These are phyloP conservation scores for Phylloporus sp. DNA, from an alignment of 768 basidiomycete species.

Conservation along the genomic window DNA sequence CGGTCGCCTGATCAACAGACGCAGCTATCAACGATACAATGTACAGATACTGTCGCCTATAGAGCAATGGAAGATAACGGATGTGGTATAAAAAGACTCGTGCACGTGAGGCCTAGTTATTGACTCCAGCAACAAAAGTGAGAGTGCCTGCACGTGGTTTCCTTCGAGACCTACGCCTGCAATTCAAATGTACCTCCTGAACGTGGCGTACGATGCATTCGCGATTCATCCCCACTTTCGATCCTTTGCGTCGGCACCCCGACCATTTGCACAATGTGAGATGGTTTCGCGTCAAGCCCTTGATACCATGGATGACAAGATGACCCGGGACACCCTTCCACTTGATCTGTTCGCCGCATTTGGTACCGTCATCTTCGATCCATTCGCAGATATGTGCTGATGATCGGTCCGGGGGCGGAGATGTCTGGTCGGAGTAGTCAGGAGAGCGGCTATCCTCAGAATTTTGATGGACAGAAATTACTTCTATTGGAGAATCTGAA, in stretches of 20 bases:
- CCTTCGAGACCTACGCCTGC: background rate
- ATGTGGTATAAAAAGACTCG: background rate
- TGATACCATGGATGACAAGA: conserved; percentile 1
- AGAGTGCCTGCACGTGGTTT: background rate
- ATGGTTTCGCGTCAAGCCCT: background rate
- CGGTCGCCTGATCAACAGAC: too few species aligned
- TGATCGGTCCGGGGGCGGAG: too few species aligned
- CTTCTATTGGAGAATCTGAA: background rate
- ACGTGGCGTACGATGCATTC: conserved; percentile 6
- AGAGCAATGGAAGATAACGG: background rate
- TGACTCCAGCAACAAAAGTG: background rate
- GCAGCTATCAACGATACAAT: background rate
- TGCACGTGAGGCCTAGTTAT: too few species aligned
- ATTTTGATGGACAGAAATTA: background rate
- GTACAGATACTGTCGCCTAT: background rate
- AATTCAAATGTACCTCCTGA: background rate
- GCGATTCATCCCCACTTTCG: background rate
- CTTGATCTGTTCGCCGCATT: background rate
- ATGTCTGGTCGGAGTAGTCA: too few species aligned
- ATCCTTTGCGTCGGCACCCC: background rate
- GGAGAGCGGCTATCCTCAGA: background rate
- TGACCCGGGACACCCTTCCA: background rate
- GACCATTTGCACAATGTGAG: background rate
- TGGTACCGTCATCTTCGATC: background rate
- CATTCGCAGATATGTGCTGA: background rate